These are phyloP conservation scores for Wickerhamiella nectarea DNA, from an alignment of 805 yeast species.

Conservation along the genomic window DNA sequence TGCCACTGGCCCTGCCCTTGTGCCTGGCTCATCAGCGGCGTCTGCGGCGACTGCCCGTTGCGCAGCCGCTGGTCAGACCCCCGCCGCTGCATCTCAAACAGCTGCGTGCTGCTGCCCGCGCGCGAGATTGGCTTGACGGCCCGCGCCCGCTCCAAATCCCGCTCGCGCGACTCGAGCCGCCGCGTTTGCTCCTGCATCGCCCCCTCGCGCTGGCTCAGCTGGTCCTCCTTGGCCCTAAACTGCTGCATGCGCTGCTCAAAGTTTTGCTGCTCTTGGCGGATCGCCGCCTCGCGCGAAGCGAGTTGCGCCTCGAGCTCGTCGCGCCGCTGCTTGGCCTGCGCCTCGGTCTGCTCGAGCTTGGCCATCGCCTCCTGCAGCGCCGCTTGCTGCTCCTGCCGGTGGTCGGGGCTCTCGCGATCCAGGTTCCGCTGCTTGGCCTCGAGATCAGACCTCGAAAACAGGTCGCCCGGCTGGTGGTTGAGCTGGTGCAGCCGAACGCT, in stretches of 20 bases:
- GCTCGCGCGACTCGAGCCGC: slow-evolving; percentile 4
- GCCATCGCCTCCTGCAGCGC: slow-evolving; percentile 15
- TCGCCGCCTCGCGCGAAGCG: not conserved
- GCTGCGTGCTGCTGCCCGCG: slow-evolving; percentile 3
- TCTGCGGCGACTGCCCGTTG: not conserved
- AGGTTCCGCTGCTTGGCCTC: slow-evolving; percentile 6
- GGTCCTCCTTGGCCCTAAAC: slow-evolving; percentile 11
- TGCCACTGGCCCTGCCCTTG: too few species aligned
- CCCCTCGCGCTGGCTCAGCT: slow-evolving; percentile 12
- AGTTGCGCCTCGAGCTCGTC: slow-evolving; percentile 2
- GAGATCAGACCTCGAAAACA: slow-evolving; percentile 1
- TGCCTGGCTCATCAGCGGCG: not conserved
- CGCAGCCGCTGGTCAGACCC: not conserved
- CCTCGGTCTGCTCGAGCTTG: slow-evolving; percentile 9
- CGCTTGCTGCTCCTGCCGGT: slow-evolving; percentile 11
- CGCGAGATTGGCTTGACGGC: slow-evolving; percentile 2
- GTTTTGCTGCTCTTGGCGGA: not conserved
- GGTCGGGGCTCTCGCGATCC: slow-evolving; percentile 4
- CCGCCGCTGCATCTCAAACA: not conserved
- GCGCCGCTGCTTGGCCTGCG: slow-evolving; percentile 6
- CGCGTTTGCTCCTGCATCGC: slow-evolving; percentile 1
- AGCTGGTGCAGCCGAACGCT: slow-evolving; percentile 24
- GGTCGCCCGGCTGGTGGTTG: slow-evolving; percentile 1
- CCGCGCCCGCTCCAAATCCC: not conserved
- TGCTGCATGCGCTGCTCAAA: slow-evolving; percentile 10